These are phyloP conservation scores for Trametopsis cervina DNA, from an alignment of 768 basidiomycete species.

Conservation along the genomic window DNA sequence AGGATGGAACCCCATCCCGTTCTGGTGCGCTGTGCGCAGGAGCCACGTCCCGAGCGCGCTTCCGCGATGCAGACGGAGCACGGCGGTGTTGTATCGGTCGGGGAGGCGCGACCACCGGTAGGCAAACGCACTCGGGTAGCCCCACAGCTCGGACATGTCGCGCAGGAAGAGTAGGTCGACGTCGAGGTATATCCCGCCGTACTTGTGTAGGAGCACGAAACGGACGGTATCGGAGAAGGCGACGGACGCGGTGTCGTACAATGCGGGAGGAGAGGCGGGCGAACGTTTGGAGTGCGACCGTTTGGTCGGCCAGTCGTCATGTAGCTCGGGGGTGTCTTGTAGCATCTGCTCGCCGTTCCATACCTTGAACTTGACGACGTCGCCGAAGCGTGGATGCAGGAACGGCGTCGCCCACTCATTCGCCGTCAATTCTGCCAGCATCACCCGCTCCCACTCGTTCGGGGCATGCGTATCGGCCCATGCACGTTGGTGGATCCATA, in stretches of 20 bases:
- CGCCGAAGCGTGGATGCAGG: slow-evolving; percentile 85
- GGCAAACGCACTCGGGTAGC: slow-evolving; percentile 92
- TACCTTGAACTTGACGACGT: slow-evolving; percentile 88
- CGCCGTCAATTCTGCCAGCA: slow-evolving; percentile 73
- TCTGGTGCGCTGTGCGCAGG: slow-evolving; percentile 90
- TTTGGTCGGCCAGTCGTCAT: slow-evolving; percentile 92
- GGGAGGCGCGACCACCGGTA: slow-evolving; percentile 92
- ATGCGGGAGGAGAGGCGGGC: slow-evolving; percentile 4
- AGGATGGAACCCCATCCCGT: slow-evolving; percentile 93
- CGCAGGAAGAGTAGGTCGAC: slow-evolving; percentile 93
- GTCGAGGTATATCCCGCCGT: slow-evolving; percentile 94
- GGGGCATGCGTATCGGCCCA: slow-evolving; percentile 83
- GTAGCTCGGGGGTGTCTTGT: slow-evolving; percentile 83
- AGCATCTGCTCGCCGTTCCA: slow-evolving; percentile 98
- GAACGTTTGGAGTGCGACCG: slow-evolving; percentile 25
- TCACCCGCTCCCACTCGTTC: slow-evolving; percentile 57
- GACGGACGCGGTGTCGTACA: slow-evolving; percentile 84
- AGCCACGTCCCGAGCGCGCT: slow-evolving; percentile 90
- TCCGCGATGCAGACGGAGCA: slow-evolving; percentile 86
- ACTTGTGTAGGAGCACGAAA: slow-evolving; percentile 92
- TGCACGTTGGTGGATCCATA: slow-evolving; percentile 92
- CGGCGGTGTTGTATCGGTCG: slow-evolving; percentile 97
- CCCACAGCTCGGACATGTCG: slow-evolving; percentile 98
- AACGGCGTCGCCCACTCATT: slow-evolving; percentile 96
- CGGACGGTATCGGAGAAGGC: slow-evolving; percentile 95